phyloP scores from a whole-genome alignment of 495 filamentous ascomycete species.

The Tuber microsphaerosporum region DNA sequence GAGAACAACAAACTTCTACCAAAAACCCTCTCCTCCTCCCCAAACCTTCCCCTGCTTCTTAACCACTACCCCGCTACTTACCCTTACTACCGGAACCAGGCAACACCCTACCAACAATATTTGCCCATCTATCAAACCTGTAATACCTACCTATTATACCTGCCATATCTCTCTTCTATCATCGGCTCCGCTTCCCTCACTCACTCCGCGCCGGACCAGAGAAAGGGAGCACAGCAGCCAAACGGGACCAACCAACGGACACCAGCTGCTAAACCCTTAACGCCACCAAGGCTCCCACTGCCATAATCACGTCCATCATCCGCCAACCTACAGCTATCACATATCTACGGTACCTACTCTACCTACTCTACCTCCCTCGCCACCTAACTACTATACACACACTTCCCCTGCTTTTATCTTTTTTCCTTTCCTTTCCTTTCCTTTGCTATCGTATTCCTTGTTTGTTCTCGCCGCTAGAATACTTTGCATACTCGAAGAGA shows the following conservation, averaged over 20 bases:
- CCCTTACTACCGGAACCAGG: not conserved
- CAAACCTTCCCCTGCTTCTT: not conserved
- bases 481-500: slow-evolving; percentile 40
- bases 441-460: slow-evolving; percentile 2
- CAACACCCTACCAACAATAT: not conserved
- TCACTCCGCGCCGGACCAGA: not conserved
- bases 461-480: not conserved
- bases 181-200: not conserved
- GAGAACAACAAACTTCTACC: not conserved
- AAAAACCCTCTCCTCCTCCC: not conserved
- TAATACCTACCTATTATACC: not conserved
- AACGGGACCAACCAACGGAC: not conserved
- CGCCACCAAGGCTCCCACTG: not conserved
- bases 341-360: no score
- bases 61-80: not conserved
- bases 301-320: not conserved
- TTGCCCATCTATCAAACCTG: not conserved
- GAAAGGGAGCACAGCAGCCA: not conserved
- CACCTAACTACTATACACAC: slow-evolving; percentile 6
- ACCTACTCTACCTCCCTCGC: not conserved
- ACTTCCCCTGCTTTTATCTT: not conserved
- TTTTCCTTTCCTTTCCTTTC: slow-evolving; percentile 1
- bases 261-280: not conserved
- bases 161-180: not conserved
- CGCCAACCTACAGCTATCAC: not conserved